phyloP scores from a whole-genome alignment of 108 stramenopile species.

The Seminavis robusta region DNA sequence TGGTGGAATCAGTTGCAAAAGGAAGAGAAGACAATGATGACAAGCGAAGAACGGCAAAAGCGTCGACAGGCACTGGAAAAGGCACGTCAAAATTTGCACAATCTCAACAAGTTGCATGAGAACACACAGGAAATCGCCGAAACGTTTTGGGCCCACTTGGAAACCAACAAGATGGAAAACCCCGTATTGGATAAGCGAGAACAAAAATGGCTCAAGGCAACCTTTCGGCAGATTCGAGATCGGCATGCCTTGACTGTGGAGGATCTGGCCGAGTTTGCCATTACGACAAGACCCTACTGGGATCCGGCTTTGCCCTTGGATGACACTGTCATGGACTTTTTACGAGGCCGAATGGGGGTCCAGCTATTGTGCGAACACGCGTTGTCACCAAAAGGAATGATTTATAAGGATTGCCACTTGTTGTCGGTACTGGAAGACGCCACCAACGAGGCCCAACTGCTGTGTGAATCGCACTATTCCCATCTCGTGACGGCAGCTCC shows the following conservation, averaged over 20 bases:
- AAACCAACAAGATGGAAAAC: too few species aligned
- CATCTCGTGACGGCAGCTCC: not conserved
- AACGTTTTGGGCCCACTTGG: too few species aligned
- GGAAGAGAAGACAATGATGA: too few species aligned
- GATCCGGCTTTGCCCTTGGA: too few species aligned
- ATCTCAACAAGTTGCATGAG: too few species aligned
- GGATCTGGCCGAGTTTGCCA: constrained; percentile 59
- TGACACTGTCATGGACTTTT: constrained; percentile 28
- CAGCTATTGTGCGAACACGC: constrained; percentile 74
- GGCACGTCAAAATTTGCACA: too few species aligned
- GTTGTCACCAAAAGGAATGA: constrained; percentile 36
- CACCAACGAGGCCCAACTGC: constrained; percentile 56
- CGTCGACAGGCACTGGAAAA: too few species aligned
- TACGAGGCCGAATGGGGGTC: constrained; percentile 45
- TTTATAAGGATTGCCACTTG: constrained; percentile 36
- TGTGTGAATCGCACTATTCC: constrained; percentile 68
- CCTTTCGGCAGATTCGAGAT: constrained; percentile 56
- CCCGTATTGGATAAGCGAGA: too few species aligned
- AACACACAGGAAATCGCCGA: too few species aligned
- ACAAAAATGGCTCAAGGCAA: too few species aligned
- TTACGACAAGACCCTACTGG: constrained; percentile 9
- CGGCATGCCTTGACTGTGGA: constrained; percentile 73
- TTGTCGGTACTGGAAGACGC: constrained; percentile 51
- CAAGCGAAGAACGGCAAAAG: too few species aligned
- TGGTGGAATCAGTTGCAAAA: too few species aligned